Base-by-base conservation (phyloP, 192 early-diverging fungal species). In the Coemansia sp. region DNA sequence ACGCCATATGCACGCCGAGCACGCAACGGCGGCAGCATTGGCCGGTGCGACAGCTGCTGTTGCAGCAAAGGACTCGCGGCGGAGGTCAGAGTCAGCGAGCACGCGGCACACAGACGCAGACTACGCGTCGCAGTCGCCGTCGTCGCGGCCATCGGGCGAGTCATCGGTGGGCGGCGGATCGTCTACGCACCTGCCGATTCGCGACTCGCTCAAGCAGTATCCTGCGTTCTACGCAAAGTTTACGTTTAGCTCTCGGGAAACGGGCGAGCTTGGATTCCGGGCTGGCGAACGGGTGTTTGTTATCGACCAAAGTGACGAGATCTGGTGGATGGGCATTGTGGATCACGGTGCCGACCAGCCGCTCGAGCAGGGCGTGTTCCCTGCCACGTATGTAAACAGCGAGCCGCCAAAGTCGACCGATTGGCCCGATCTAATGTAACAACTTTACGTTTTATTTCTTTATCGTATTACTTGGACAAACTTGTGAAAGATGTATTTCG, bases 321-420 rank as follows among this genome's bases (percentile, higher is more conserved):
- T 91, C 29, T 92, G 91, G 91, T 92, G 91, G 91, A 86, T 90
- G 84, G 91, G 91, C 12, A 85, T 87, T 19, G 84, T 86, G 50
- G 78, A 81, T 64, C 75, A 85, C 61, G 83, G 86, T n/a, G 63
- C 81, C 22, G 83, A 84, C 70, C 82, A 75, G 77, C 79, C 72
- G 14, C 67, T 76, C 50, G 69, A 73, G 66, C 88, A 90, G 73
- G 90, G 90, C 56, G 86, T 90, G 19, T 92, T 92, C 76, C 90
- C 90, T 8, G 87, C 87, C 25, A 90, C 88, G 47, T 92, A 92
- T 63, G 89, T 92, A 17, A 79, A 71, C 60, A 73, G 65, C 53
- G 65, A 66, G 11, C 82, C 82, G 14, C 82, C 82, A 52, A 62
- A 68, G 55, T 72, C 72, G 23, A 81, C 69, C 2, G 73, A 75